Base-by-base conservation (phyloP, 2,329 filamentous ascomycete species). In the Cephalotrichum gorgonifer region DNA sequence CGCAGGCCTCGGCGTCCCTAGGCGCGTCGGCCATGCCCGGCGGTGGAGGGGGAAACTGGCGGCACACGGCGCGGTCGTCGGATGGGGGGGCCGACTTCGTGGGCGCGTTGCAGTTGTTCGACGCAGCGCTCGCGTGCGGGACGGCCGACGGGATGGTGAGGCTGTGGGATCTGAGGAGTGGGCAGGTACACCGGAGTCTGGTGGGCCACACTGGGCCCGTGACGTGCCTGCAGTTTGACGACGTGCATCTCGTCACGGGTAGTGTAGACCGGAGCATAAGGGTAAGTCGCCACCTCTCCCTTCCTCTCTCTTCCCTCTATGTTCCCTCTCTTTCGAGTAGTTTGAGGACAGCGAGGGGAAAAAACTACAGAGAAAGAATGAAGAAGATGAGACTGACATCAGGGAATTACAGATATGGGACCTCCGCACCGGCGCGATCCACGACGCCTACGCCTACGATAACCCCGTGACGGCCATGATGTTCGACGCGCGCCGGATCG, bases 101-200 rank as follows among this genome's bases (percentile, higher is more conserved):
- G 11, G 93, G 93, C 25, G 87, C 93, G 5, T 63, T 98, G 51
- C 93, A 98, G 64, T 91, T 95, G 38, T 98, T 97, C 60, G 91
- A 98, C 64, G 88, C 91, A 14, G 93, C 93, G 12, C 74, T 98
- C 53, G 93, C 93, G 9, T 97, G 93, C 62, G 93, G 93, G 57
- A 98, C 93, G 12, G 93, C 93, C 1, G 93, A 98, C 62, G 93
- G 93, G 39, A 94, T 97, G 88, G 90, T 98, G 38, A 77, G 93
- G 51, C 70, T 98, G 30, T 98, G 93, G 93, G 93, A 98, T 81
- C 70, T 98, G 58, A 79, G 93, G 55, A 95, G 88, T 63, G 93
- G 93, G 2, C 91, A 96, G 67, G 93, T 98, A n/a, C 90, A 96
- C 66, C 79, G 93, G 50, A 96, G 89, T 65, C 73, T 98, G 6